A percentile compares a stretch with the other conserved stretches of the same genome.
Conservation (phyloP, 306 rosid species). For the Cucurbita moschata region DNA sequence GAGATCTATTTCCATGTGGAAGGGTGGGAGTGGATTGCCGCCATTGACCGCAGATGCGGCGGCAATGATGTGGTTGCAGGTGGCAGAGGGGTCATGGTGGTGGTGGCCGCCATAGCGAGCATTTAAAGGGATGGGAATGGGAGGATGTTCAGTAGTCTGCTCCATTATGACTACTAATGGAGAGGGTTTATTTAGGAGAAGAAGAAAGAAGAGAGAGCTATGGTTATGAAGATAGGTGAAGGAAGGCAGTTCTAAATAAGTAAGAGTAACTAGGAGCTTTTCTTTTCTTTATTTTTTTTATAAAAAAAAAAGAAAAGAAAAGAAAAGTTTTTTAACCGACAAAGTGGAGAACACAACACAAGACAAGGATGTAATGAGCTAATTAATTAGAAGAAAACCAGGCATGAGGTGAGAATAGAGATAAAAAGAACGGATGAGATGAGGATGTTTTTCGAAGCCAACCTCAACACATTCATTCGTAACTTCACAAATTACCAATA, state of each 20-base stretch:
- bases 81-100: slow-evolving; percentile 15
- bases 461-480: too few species aligned
- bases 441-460: too few species aligned
- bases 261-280: background rate
- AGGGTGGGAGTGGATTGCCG: background rate
- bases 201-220: background rate
- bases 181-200: background rate
- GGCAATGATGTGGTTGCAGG: slow-evolving; percentile 19
- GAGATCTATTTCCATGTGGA: background rate
- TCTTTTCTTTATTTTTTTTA: background rate
- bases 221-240: background rate
- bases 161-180: slow-evolving; percentile 23
- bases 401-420: background rate
- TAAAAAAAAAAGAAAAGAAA: background rate
- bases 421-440: background rate
- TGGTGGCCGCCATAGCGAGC: slow-evolving; percentile 20
- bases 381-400: background rate
- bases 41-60: slow-evolving; percentile 7
- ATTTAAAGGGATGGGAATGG: slow-evolving; percentile 45
- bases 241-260: slow-evolving; percentile 37
- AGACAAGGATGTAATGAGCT: slow-evolving; percentile 3
- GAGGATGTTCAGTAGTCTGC: slow-evolving; percentile 31
- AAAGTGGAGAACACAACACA: slow-evolving; percentile 12
- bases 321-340: slow-evolving; percentile 16
- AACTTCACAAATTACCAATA: too few species aligned